phyloP scores from a whole-genome alignment of 75 land plant species.

The Selaginella moellendorffii region DNA sequence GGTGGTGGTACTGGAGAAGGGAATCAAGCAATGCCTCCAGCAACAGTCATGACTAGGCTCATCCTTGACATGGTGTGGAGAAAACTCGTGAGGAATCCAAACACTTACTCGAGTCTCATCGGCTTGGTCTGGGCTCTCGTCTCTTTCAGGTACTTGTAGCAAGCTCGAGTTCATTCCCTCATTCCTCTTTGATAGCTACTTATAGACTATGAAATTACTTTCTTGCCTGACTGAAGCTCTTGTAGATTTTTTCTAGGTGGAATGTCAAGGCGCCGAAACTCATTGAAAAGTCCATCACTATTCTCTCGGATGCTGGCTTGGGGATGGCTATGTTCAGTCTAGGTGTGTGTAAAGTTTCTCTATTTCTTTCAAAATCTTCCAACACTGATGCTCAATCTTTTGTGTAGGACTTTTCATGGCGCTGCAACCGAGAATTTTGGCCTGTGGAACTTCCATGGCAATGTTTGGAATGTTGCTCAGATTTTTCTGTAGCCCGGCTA shows the following conservation, averaged over 20 bases:
- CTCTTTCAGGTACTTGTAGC: slow-evolving; percentile 15
- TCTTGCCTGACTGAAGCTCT: background rate
- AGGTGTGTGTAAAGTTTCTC: background rate
- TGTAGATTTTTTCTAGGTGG: slow-evolving; percentile 40
- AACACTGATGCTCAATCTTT: background rate
- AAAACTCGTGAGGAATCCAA: slow-evolving; percentile 25
- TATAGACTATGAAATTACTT: background rate
- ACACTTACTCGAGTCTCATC: slow-evolving; percentile 22
- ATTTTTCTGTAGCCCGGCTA: background rate
- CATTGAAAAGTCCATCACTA: slow-evolving; percentile 5
- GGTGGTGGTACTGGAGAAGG: background rate
- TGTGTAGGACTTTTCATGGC: slow-evolving; percentile 9
- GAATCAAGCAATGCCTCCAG: background rate
- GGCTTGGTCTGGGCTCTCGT: slow-evolving; percentile 27
- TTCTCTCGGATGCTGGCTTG: slow-evolving; percentile 8
- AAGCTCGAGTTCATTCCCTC: background rate
- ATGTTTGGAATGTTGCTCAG: slow-evolving; percentile 1
- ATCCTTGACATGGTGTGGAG: slow-evolving; percentile 18
- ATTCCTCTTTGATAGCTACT: background rate
- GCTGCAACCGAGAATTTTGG: slow-evolving; percentile 8
- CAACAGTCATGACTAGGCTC: slow-evolving; percentile 1
- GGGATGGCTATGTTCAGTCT: slow-evolving; percentile 9
- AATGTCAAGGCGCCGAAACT: slow-evolving; percentile 37
- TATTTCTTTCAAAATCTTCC: background rate
- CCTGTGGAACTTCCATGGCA: slow-evolving; percentile 6